Evolutionary conservation across 306 rosid species (phyloP).

Genomic region (Oemleria cerasiformis): DNA sequence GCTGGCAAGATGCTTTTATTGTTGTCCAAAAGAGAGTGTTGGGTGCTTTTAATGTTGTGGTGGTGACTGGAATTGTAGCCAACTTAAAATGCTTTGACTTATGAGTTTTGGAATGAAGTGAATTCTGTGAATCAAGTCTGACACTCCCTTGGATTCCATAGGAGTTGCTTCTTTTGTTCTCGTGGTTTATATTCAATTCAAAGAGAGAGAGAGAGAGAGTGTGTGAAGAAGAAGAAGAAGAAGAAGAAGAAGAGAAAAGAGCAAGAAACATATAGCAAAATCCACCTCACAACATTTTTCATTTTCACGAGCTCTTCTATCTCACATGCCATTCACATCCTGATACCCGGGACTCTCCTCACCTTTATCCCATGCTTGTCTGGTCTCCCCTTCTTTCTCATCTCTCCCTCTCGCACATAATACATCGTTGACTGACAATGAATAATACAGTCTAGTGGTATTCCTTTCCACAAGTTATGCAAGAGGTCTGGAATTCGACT

Average conservation of each 20-base stretch:
- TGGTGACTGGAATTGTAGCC: slow-evolving; percentile 39
- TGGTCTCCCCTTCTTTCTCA: slow-evolving; percentile 26
- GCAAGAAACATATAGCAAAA: not conserved
- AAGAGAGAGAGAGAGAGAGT: not conserved
- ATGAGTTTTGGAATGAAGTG: not conserved
- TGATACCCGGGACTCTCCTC: slow-evolving; percentile 71
- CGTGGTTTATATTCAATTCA: not conserved
- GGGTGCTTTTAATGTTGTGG: slow-evolving; percentile 42
- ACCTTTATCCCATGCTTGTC: slow-evolving; percentile 44
- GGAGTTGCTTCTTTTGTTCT: slow-evolving; percentile 14
- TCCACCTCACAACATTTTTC: slow-evolving; percentile 68
- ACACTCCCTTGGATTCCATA: slow-evolving; percentile 58
- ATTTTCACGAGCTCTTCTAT: slow-evolving; percentile 61
- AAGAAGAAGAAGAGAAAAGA: too few species aligned
- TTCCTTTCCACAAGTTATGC: too few species aligned
- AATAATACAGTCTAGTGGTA: too few species aligned
- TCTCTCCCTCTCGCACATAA: not conserved
- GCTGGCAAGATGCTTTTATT: not conserved
- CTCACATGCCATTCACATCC: slow-evolving; percentile 78
- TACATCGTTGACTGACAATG: too few species aligned
- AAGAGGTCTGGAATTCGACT: too few species aligned
- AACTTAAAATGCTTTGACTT: slow-evolving; percentile 20
- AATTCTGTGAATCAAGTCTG: slow-evolving; percentile 45
- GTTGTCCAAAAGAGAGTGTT: not conserved
- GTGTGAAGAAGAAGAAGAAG: too few species aligned